Evolutionary conservation across 1,284 basidiomycete species (phyloP).

Genomic region (Cryptococcus sp.): DNA sequence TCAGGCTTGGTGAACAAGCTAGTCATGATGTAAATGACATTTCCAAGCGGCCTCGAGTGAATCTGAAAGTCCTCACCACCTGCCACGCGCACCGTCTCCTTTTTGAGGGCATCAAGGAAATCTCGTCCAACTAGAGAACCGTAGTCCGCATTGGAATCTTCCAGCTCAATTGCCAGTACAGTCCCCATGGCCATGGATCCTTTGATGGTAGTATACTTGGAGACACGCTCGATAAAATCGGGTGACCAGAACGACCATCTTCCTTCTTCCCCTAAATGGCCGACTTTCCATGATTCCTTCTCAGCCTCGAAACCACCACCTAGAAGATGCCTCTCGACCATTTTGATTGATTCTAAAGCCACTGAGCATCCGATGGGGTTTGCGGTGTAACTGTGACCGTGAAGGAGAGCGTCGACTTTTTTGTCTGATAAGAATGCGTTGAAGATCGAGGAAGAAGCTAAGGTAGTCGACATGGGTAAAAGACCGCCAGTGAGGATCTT

Average conservation of each 20-base stretch:
- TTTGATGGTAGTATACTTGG: slow-evolving; percentile 57
- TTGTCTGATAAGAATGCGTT: slow-evolving; percentile 65
- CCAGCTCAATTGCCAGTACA: slow-evolving; percentile 75
- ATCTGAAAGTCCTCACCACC: slow-evolving; percentile 56
- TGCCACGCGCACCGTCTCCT: slow-evolving; percentile 1
- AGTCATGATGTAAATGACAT: slow-evolving; percentile 92
- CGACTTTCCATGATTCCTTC: slow-evolving; percentile 51
- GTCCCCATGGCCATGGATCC: slow-evolving; percentile 85
- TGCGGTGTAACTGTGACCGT: slow-evolving; percentile 94
- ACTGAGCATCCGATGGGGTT: slow-evolving; percentile 89
- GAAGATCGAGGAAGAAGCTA: slow-evolving; percentile 77
- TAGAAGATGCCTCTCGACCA: slow-evolving; percentile 56
- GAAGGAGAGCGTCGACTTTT: slow-evolving; percentile 81
- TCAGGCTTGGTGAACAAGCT: slow-evolving; percentile 56
- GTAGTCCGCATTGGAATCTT: slow-evolving; percentile 64
- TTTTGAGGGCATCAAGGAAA: slow-evolving; percentile 50
- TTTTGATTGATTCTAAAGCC: slow-evolving; percentile 70
- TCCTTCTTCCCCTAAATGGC: slow-evolving; percentile 39
- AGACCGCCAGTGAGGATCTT: slow-evolving; percentile 94
- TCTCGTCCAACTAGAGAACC: slow-evolving; percentile 66
- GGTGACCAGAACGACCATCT: slow-evolving; percentile 89
- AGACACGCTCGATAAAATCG: slow-evolving; percentile 63
- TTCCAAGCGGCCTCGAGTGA: slow-evolving; percentile 84
- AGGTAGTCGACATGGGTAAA: slow-evolving; percentile 78
- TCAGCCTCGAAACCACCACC: slow-evolving; percentile 59